Evolutionary conservation across 306 rosid species (phyloP).

Genomic region (Vigna mungo): DNA sequence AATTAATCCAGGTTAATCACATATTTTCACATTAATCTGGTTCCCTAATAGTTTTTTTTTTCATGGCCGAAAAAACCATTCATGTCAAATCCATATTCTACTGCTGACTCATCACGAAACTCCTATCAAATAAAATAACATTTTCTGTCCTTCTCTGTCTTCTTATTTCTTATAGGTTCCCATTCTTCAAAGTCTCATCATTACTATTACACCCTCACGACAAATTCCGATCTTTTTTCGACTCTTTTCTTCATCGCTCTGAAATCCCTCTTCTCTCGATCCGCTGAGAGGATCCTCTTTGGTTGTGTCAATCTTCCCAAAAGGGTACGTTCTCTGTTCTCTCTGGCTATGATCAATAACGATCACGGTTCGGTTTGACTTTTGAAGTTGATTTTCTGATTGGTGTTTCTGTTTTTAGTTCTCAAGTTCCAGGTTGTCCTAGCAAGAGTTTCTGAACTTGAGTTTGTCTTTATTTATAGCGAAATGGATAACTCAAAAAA

Average conservation of each 20-base stretch:
- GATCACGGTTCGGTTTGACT: background rate
- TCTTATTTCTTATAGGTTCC: background rate
- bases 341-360: slow-evolving; percentile 3
- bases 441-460: background rate
- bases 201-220: slow-evolving; percentile 18
- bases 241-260: background rate
- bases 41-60: background rate
- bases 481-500: slow-evolving; percentile 69
- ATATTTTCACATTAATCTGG: background rate
- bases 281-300: background rate
- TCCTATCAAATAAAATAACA: background rate
- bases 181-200: slow-evolving; percentile 24
- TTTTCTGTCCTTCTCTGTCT: slow-evolving; percentile 10
- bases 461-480: background rate
- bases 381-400: slow-evolving; percentile 22
- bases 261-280: slow-evolving; percentile 9
- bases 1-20: no score
- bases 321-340: slow-evolving; percentile 51
- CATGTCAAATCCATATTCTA: background rate
- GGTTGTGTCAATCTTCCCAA: slow-evolving; percentile 16
- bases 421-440: background rate
- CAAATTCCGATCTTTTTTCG: slow-evolving; percentile 48
- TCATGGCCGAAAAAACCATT: no score
- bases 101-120: background rate
- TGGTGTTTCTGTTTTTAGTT: slow-evolving; percentile 1